Percentiles rank a stretch among this genome's conserved stretches.
phyloP scores from a whole-genome alignment of 352 stramenopile genomes.

The Phytophthora palmivora region DNA sequence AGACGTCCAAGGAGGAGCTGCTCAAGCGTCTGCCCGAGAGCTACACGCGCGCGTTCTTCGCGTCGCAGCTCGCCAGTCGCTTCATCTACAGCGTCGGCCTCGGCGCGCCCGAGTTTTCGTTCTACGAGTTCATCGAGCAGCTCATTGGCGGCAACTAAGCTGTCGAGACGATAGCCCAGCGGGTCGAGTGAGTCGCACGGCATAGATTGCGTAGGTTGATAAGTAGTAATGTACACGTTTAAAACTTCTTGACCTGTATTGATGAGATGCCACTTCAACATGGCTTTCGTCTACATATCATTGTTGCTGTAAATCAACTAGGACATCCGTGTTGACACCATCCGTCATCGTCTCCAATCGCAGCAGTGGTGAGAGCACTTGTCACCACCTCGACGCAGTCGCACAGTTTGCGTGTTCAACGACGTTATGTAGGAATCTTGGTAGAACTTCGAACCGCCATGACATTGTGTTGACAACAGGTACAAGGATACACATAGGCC shows the following conservation, averaged over 20 bases:
- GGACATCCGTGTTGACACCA: too few species aligned
- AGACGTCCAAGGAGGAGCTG: slow-evolving; percentile 68
- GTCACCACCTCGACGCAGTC: too few species aligned
- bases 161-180: background rate
- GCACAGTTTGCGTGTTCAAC: too few species aligned
- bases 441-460: too few species aligned
- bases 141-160: slow-evolving; percentile 51
- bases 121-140: slow-evolving; percentile 87
- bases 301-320: too few species aligned
- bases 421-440: too few species aligned
- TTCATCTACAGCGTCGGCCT: slow-evolving; percentile 85
- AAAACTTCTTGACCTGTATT: slow-evolving; percentile 1
- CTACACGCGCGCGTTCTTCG: slow-evolving; percentile 85
- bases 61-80: slow-evolving; percentile 80
- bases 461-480: too few species aligned
- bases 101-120: slow-evolving; percentile 79
- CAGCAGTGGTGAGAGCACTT: too few species aligned
- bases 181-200: slow-evolving; percentile 5
- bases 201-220: slow-evolving; percentile 29
- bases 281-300: too few species aligned
- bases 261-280: too few species aligned
- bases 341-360: too few species aligned
- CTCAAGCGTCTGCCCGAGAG: slow-evolving; percentile 74
- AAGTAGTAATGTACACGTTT: slow-evolving; percentile 31
- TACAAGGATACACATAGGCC: too few species aligned